Conservation (phyloP, 208 protist species). For the Leishmania amazonensis region DNA sequence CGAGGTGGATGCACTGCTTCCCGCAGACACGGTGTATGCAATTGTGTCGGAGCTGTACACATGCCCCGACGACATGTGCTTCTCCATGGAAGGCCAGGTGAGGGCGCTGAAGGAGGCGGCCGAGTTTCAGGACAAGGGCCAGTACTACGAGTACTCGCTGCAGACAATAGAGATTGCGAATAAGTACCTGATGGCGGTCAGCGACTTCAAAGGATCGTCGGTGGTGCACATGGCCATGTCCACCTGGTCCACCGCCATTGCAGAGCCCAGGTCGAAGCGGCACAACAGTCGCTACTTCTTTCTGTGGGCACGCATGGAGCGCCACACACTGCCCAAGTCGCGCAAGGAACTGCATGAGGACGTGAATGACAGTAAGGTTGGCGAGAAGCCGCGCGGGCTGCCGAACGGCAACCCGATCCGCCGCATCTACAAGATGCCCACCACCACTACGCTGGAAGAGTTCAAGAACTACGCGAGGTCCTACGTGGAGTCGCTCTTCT, state of each 20-base stretch:
- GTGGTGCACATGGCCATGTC: constrained; percentile 67
- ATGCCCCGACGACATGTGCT: constrained; percentile 79
- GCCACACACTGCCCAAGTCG: constrained; percentile 34
- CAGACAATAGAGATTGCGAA: constrained; percentile 66
- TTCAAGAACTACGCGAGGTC: constrained; percentile 66
- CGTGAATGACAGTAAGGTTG: constrained; percentile 42
- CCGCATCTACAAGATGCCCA: constrained; percentile 88
- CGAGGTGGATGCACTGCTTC: constrained; percentile 66
- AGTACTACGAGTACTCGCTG: constrained; percentile 85
- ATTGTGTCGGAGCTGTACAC: constrained; percentile 81
- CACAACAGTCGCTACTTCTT: constrained; percentile 78
- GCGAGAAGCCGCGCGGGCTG: constrained; percentile 58
- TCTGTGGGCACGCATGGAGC: constrained; percentile 86
- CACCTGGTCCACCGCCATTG: constrained; percentile 75
- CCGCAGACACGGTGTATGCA: constrained; percentile 68
- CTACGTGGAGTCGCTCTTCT: constrained; percentile 71
- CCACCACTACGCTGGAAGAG: constrained; percentile 40
- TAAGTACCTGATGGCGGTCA: constrained; percentile 53
- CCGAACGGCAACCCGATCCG: constrained; percentile 56
- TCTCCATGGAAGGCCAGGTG: constrained; percentile 86
- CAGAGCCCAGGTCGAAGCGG: constrained; percentile 45
- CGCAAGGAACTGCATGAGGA: constrained; percentile 44
- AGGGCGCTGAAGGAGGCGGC: constrained; percentile 78
- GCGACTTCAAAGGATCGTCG: constrained; percentile 62
- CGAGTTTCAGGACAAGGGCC: constrained; percentile 77